phyloP scores from a whole-genome alignment of 371 early-diverging fungal species.

The Apophysomyces elegans region DNA sequence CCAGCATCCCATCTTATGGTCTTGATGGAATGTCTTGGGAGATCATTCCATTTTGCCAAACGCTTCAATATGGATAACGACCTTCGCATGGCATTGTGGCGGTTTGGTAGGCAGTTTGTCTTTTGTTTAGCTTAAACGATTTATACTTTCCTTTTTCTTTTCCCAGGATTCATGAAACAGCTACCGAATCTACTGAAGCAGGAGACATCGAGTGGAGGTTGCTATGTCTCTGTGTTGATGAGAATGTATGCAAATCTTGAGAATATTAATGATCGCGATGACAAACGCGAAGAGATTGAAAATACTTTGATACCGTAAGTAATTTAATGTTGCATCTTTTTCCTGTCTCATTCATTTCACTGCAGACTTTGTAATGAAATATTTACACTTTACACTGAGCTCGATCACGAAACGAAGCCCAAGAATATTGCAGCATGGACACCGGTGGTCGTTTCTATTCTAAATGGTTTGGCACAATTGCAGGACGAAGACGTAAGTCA shows the following conservation, averaged over 20 bases:
- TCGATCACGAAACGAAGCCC: constrained; percentile 58
- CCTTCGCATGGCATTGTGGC: constrained; percentile 79
- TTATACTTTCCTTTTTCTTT: constrained; percentile 1
- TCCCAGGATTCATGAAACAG: constrained; percentile 81
- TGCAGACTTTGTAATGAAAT: constrained; percentile 52
- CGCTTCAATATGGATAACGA: constrained; percentile 82
- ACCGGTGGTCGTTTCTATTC: constrained; percentile 54
- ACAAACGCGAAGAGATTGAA: constrained; percentile 52
- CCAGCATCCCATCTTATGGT: constrained; percentile 63
- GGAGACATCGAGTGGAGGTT: constrained; percentile 64
- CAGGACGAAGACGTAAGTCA: constrained; percentile 57
- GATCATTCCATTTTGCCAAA: constrained; percentile 83
- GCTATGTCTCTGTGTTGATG: constrained; percentile 55
- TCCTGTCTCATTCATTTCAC: constrained; percentile 10
- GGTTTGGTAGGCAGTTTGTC: constrained; percentile 51
- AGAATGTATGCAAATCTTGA: constrained; percentile 57
- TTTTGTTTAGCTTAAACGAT: neutral
- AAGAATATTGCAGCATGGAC: constrained; percentile 62
- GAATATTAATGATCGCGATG: constrained; percentile 52
- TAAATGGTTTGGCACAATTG: constrained; percentile 49
- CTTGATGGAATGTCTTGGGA: constrained; percentile 80
- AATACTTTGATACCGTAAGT: constrained; percentile 58
- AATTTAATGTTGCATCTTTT: neutral
- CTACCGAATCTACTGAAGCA: constrained; percentile 88
- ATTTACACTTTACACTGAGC: constrained; percentile 50